Base-by-base conservation (phyloP, 371 early-diverging fungal genomes). In the Syncephalastrum racemosum region DNA sequence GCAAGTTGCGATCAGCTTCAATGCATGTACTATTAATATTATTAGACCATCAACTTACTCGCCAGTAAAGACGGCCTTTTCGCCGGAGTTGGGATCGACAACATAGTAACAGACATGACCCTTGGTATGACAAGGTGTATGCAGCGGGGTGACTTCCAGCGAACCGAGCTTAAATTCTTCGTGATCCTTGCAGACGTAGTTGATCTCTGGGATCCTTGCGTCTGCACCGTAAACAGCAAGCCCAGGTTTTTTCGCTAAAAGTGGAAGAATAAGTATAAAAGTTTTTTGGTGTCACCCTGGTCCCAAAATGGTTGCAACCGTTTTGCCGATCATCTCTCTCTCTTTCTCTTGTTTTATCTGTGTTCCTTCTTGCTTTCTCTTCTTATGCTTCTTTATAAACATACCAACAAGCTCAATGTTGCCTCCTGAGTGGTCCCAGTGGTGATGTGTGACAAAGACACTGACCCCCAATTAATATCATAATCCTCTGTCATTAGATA, bases 51-150 rank as follows among this genome's bases (percentile, higher is more conserved):
- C 20, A 7, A 60, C 68, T 63, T 65, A 75, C 75, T 66, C 82
- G 59, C 65, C 73, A 43, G 79, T 75, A 54, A 79, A 79, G 1
- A 79, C 70, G 1, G 75, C 79, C 54, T 62, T 61, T 59, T 66
- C 69, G 59, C 63, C 60, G 27, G 65, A 73, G 27, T 56, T 46
- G n/a, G 71, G 71, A 62, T 86, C 89, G 18, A 68, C 78, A 25
- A 93, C 86, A 68, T 84, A 93, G 73, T 89, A 96, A 58, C 88
- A 87, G 8, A 94, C 86, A 68, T 90, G 89, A 39, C 95, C 93
- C 53, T 81, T 85, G 23, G 97, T 97, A 69, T 97, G 97, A 59
- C 96, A 92, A 24, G 83, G 81, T 6, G 96, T 95, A 66, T 82
- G 76, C 1, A 90, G 65, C 0, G 88, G 79, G n/a, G 80, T 82